A percentile compares a stretch with the other conserved stretches of the same genome.
Evolutionary conservation across 768 basidiomycete genomes (phyloP).

Genomic region (Dioszegia hungarica): DNA sequence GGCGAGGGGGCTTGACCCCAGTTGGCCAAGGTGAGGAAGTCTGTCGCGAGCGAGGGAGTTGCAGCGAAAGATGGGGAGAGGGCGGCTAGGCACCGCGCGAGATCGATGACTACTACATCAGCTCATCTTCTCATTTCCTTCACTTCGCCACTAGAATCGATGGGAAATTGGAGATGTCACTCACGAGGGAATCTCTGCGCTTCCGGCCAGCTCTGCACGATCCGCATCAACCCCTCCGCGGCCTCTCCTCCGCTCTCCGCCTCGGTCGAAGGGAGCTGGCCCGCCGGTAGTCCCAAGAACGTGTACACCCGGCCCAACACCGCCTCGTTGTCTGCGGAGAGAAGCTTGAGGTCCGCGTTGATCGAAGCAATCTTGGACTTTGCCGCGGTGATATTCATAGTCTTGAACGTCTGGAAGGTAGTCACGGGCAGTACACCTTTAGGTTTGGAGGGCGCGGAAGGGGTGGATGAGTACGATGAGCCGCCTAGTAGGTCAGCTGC

Average conservation of each 20-base stretch:
- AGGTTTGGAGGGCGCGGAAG: conserved; percentile 47
- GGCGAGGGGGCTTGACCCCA: conserved; percentile 63
- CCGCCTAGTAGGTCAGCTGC: conserved; percentile 52
- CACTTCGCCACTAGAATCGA: too few species aligned
- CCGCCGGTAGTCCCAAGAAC: conserved; percentile 19
- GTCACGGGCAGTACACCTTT: conserved; percentile 48
- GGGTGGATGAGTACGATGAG: conserved; percentile 46
- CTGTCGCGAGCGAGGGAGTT: conserved; percentile 57
- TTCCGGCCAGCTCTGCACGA: conserved; percentile 35
- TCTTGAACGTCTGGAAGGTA: conserved; percentile 71
- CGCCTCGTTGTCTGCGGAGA: conserved; percentile 29
- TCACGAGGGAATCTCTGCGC: conserved; percentile 46
- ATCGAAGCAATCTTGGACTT: conserved; percentile 69
- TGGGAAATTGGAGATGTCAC: not conserved
- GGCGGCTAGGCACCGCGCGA: conserved; percentile 69
- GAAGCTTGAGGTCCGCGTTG: conserved; percentile 60
- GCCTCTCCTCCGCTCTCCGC: conserved; percentile 21
- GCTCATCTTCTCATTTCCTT: not conserved
- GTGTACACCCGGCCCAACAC: conserved; percentile 30
- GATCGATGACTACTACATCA: conserved; percentile 65
- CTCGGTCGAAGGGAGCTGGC: conserved; percentile 19
- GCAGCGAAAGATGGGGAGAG: conserved; percentile 57
- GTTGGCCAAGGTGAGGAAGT: conserved; percentile 54
- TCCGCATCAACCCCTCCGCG: conserved; percentile 14
- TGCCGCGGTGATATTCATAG: conserved; percentile 59